These are phyloP conservation scores for Trypanosoma conorhini DNA, from an alignment of 208 protist genomes.

Conservation along the genomic window DNA sequence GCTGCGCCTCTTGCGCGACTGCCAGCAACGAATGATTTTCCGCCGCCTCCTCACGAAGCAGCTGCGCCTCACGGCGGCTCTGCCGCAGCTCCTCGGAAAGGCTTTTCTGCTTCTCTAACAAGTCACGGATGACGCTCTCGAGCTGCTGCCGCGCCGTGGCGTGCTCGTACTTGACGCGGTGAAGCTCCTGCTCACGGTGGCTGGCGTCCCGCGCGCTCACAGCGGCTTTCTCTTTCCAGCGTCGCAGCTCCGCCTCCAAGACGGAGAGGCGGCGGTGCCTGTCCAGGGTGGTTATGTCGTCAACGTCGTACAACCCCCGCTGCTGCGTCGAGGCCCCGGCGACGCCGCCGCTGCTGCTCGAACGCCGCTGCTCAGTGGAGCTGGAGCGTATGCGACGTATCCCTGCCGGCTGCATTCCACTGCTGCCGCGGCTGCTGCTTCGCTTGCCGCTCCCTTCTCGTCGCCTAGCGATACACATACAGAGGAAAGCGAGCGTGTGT, in stretches of 20 bases:
- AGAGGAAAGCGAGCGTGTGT: background rate
- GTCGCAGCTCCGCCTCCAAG: slow-evolving; percentile 9
- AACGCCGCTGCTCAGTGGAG: slow-evolving; percentile 3
- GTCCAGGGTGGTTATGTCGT: slow-evolving; percentile 22
- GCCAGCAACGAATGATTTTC: background rate
- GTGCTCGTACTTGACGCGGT: slow-evolving; percentile 7
- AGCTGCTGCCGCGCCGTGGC: slow-evolving; percentile 7
- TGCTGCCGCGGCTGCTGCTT: background rate
- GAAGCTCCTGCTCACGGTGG: slow-evolving; percentile 21
- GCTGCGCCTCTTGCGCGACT: background rate
- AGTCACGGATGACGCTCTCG: slow-evolving; percentile 19
- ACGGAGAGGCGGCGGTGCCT: slow-evolving; percentile 13
- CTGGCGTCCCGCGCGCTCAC: slow-evolving; percentile 1
- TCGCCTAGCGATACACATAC: background rate
- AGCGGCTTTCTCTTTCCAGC: slow-evolving; percentile 6
- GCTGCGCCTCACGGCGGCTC: slow-evolving; percentile 1
- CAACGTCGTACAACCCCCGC: slow-evolving; percentile 16
- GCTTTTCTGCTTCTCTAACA: slow-evolving; percentile 22
- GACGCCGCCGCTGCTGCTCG: background rate
- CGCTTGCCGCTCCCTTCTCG: no score
- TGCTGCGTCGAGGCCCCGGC: background rate
- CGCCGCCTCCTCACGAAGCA: background rate
- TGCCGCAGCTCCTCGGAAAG: slow-evolving; percentile 8
- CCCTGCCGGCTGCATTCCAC: slow-evolving; percentile 1
- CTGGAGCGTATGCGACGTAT: slow-evolving; percentile 24